Evolutionary conservation across 2,329 filamentous ascomycete genomes (phyloP), one percentile per base, ranked within the genome.

Genomic region (Mycocentrospora acerina): DNA sequence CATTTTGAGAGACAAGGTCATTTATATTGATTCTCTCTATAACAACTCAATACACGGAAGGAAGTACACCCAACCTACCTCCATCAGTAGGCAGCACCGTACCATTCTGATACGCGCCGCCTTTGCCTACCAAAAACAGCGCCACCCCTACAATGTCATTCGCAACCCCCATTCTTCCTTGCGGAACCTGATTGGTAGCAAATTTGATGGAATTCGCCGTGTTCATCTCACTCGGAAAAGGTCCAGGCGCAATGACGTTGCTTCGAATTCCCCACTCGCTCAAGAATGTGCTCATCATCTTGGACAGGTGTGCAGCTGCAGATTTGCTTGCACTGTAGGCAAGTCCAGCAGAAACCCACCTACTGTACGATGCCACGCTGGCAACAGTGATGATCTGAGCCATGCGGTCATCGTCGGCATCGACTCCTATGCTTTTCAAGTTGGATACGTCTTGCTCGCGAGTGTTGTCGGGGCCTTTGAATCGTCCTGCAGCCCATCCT

Each of bases 101-200:
- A 1, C 79, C 79, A 57, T 81, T 81, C 34, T 75, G 66, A 58
- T 80, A 81, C 10, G 67, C 68, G 2, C 75, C 76, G 5, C 71
- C 71, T 27, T 72, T 74, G 3, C 72, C 70, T 8, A 76, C 70
- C 36, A 80, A 59, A 43, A 77, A 80, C 25, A 78, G 40, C 2
- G 77, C 66, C 12, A 76, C 62, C 11, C 72, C 75, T 0, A 70
- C 71, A 22, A 79, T 64, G 44, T 80, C 76, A 27, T 75, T 71
- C 8, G 59, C 48, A 4, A 49, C 53, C 0, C 73, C 71, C 51
- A 67, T 59, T 13, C 72, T 40, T 0, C 67, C 71, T 51, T 64
- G 64, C 11, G 70, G 69, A 9, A 72, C 46, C 45, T 66, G 51
- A 25, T 51, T 53, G 14, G 64, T 57, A 0, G 60, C 59, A 37